Evolutionary conservation across 345 rosid genomes (phyloP).

Genomic region (Eutrema heterophyllum): DNA sequence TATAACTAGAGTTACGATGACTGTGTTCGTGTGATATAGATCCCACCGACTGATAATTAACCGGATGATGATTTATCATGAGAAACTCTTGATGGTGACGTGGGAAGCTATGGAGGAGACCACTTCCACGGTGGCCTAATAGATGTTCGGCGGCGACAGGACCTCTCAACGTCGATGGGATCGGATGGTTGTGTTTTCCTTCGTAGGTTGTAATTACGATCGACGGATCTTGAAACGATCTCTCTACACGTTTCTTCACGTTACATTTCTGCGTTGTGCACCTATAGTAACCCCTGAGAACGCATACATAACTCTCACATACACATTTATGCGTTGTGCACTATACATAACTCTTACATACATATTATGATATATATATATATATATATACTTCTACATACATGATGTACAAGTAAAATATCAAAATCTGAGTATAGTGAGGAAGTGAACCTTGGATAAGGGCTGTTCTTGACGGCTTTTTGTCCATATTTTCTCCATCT

Average conservation of each 20-base stretch:
- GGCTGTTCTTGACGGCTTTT: slow-evolving; percentile 74
- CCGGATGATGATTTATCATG: slow-evolving; percentile 2
- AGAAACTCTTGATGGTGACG: slow-evolving; percentile 19
- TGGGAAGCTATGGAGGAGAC: slow-evolving; percentile 15
- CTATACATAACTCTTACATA: slow-evolving; percentile 12
- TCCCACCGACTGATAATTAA: slow-evolving; percentile 2
- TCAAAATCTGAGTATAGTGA: neutral
- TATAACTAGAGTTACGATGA: slow-evolving; percentile 3
- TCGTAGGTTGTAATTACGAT: slow-evolving; percentile 74
- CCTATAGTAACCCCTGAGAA: slow-evolving; percentile 71
- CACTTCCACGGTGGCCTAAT: neutral
- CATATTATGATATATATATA: neutral
- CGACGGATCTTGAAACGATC: slow-evolving; percentile 77
- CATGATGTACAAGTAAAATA: neutral
- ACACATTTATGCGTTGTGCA: slow-evolving; percentile 82
- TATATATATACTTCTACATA: neutral
- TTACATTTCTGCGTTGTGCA: slow-evolving; percentile 86
- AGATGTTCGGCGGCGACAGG: slow-evolving; percentile 18
- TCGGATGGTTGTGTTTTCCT: slow-evolving; percentile 78
- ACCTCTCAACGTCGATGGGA: slow-evolving; percentile 62
- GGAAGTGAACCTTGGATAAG: slow-evolving; percentile 57
- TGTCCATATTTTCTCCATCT: slow-evolving; percentile 90
- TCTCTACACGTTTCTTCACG: slow-evolving; percentile 82
- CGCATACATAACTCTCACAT: neutral
- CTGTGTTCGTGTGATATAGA: neutral